Percentiles rank a stretch among this genome's conserved stretches.
These are phyloP conservation scores for Trametes coccinea DNA, from an alignment of 768 basidiomycete genomes.

Conservation along the genomic window DNA sequence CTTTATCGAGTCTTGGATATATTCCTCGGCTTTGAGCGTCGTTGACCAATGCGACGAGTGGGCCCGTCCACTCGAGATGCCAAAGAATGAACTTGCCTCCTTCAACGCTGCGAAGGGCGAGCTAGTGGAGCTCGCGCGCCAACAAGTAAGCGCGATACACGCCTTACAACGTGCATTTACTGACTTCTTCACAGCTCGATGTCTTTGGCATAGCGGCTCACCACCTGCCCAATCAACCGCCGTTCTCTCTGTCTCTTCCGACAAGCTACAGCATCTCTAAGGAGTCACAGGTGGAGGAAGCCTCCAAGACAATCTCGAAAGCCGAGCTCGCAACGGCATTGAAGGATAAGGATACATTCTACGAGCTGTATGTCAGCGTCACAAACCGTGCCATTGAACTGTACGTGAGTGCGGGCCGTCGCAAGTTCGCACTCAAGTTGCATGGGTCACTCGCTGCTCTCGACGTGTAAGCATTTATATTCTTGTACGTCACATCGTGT, in stretches of 20 bases:
- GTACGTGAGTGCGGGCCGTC: slow-evolving; percentile 79
- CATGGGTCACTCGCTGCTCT: slow-evolving; percentile 87
- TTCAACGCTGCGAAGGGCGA: slow-evolving; percentile 86
- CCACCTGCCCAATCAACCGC: slow-evolving; percentile 69
- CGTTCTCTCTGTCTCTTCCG: slow-evolving; percentile 62
- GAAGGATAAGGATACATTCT: slow-evolving; percentile 60
- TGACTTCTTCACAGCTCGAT: slow-evolving; percentile 61
- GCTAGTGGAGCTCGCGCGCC: slow-evolving; percentile 82
- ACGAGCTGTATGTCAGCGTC: slow-evolving; percentile 69
- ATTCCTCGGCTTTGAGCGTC: slow-evolving; percentile 83
- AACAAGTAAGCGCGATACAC: slow-evolving; percentile 56
- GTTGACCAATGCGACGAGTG: slow-evolving; percentile 79
- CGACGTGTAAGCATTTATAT: slow-evolving; percentile 67
- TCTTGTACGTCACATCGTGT: not conserved
- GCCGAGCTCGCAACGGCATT: slow-evolving; percentile 61
- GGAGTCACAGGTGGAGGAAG: slow-evolving; percentile 24
- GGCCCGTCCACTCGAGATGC: slow-evolving; percentile 51
- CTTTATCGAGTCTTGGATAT: slow-evolving; percentile 93
- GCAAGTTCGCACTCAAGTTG: slow-evolving; percentile 83
- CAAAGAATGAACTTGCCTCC: slow-evolving; percentile 46
- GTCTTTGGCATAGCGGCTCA: slow-evolving; percentile 73
- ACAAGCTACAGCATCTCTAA: slow-evolving; percentile 17
- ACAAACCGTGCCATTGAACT: slow-evolving; percentile 85
- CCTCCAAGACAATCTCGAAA: slow-evolving; percentile 50
- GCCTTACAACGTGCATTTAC: not conserved